Base-by-base conservation (phyloP, 768 basidiomycete genomes). In the Russula vinacea region DNA sequence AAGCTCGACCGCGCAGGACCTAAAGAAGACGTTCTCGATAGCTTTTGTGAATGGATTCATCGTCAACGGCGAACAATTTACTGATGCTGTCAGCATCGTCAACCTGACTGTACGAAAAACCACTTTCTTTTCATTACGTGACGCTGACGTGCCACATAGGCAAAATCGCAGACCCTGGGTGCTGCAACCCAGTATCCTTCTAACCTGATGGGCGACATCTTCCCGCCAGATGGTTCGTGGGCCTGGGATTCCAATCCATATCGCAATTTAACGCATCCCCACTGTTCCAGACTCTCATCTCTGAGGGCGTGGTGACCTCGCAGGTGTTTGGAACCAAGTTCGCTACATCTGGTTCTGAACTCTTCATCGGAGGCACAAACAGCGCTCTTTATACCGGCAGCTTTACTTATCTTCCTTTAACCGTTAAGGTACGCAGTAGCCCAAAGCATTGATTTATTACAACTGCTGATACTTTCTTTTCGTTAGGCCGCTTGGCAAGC, bases 311-410 rank as follows among this genome's bases (percentile, higher is more conserved):
- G 40, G 70, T 76, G 2, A 63, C 74, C 8, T 67, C 76, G 35
- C 69, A 76, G 47, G 73, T 78, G 63, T 84, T 86, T 64, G 77
- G 78, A 26, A 78, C 86, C 67, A 80, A 81, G 64, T 74, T 85
- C 53, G 69, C 78, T 13, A 32, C 73, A 17, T 70, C 72, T 10
- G 77, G 75, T 22, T 78, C 81, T n/a, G 82, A 84, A 55, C 66
- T 68, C 39, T 57, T 29, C 47, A n/a, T 67, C 39, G 67, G 67
- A 33, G 67, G 67, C 5, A 61, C 52, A 13, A 68, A 68, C 56
- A 35, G 9, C 40, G 17, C 40, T 5, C 62, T 60, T 39, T 68
- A 26, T 55, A 57, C 50, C 1, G 67, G 67, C 19, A 19, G 33
- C 44, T 67, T 67, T 45, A 63, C 67, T 19, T 63, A 33, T 26